Evolutionary conservation across 192 early-diverging fungal genomes (phyloP), one percentile per base, ranked within the genome.

Genomic region (Dissophora globulifera): DNA sequence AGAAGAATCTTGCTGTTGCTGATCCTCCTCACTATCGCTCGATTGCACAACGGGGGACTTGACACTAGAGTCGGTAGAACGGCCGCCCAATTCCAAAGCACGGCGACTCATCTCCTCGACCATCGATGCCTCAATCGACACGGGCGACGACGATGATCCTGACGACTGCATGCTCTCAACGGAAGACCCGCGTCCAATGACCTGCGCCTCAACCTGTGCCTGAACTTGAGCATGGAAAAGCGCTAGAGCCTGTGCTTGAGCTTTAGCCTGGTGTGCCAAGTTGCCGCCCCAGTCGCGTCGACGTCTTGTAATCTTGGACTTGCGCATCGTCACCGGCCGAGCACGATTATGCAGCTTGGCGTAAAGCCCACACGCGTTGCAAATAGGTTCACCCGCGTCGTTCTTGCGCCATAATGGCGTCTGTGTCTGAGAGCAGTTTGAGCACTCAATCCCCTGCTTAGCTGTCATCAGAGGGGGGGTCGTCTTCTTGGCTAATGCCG

Each of bases 261-360:
- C 71, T 12, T 75, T 62, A 9, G 71, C 71, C 50, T 75, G 71
- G n/a, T 75, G 71, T 15, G 71, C 71, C 31, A 75, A 38, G 35
- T 75, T 75, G 19, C 71, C 78, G 30, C 79, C 78, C 84, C 85
- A 86, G 29, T 82, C 85, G 19, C 85, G 79, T 26, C 85, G 80
- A 30, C 87, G 82, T 30, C 88, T 81, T 50, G 88, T 82, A 62
- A 90, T 88, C 58, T 87, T 88, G 38, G 81, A 50, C 48, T 87
- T 85, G 58, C 94, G 91, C 86, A 99, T 88, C 31, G 88, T 86
- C 31, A 92, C 87, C 23, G 97, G 96, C 17, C 96, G 82, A 49
- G 89, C 85, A 11, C 91, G 86, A 61, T 93, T 89, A 78, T 99
- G 96, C 43, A 99, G 86, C 79, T 96, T 98, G 80, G 90, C 94